Evolutionary conservation across 352 stramenopile genomes (phyloP), one percentile per base, ranked within the genome.

Genomic region (Phytophthora capsici): DNA sequence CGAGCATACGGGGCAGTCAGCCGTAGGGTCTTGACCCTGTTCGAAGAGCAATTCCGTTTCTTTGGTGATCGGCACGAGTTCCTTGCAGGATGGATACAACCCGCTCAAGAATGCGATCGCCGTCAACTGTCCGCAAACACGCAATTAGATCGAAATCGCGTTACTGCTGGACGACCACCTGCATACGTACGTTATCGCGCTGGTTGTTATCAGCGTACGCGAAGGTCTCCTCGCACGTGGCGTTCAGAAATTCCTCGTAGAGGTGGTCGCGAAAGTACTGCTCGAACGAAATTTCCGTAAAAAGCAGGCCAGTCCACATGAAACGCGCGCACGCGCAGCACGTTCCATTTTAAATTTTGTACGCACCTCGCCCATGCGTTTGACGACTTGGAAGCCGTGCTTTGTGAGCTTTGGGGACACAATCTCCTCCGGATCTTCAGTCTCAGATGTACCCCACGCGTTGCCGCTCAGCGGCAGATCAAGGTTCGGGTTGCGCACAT

Each of bases 331-430:
- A 30, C 22, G 12, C 17, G 16, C 14, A 37, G 51, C 25, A 41
- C 26, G 26, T 59, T 23, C 13, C 19, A 44, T 45, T 55, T 19
- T 14, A 34, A 34, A 34, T 34, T 34, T 34, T 34, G 28, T 1
- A 34, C 28, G 28, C 32, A 88, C 84, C 59, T 89, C 62, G 30
- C 84, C 84, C 84, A 93, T 93, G 36, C 61, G 66, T 57, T 90
- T 62, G 2, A 93, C 62, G 20, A 90, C 69, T 20, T 72, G 57
- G 52, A 79, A 88, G 46, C 84, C 84, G 71, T 93, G 84, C 49
- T 86, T 87, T 8, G 84, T 93, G 61, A 93, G 77, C 57, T 93
- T 93, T n/a, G 84, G 84, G 6, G 82, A 85, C 54, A 93, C 84
- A 55, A 77, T 63, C 60, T 91, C 82, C 3, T 38, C 63, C 40